These are phyloP conservation scores for Penicillium sp. DNA, from an alignment of 2,329 filamentous ascomycete genomes.

Conservation along the genomic window DNA sequence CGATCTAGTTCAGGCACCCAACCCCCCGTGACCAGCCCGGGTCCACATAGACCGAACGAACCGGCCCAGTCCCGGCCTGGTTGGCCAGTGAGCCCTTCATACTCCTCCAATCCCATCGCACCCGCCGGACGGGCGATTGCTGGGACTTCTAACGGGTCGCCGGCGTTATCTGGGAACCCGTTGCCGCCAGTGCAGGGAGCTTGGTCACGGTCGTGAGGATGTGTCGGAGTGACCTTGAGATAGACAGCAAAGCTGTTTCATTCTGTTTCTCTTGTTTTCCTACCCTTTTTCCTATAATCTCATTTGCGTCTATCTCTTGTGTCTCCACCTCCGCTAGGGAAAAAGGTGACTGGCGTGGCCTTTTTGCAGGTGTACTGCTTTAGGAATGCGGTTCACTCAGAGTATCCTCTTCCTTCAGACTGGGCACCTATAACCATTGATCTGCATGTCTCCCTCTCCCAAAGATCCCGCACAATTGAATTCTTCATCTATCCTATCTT, in stretches of 20 bases:
- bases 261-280: constrained; percentile 15
- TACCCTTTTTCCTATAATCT: constrained; percentile 8
- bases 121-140: constrained; percentile 7
- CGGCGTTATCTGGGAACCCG: constrained; percentile 17
- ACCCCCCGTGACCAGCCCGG: neutral
- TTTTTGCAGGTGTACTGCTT: constrained; percentile 5
- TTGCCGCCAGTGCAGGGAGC: constrained; percentile 23
- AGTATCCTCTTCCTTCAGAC: constrained; percentile 3
- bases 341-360: constrained; percentile 20
- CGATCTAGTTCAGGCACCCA: constrained; percentile 13
- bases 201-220: constrained; percentile 19
- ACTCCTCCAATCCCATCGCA: constrained; percentile 11
- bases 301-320: constrained; percentile 3
- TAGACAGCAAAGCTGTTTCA: neutral
- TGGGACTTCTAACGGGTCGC: constrained; percentile 10
- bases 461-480: neutral
- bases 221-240: neutral
- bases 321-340: neutral
- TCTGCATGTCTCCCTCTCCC: constrained; percentile 3
- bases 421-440: constrained; percentile 17
- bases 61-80: constrained; percentile 13
- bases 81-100: constrained; percentile 19
- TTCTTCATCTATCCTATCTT: constrained; percentile 2
- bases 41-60: constrained; percentile 12
- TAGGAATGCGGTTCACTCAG: neutral